These are phyloP conservation scores for Laguncularia racemosa DNA, from an alignment of 345 rosid species.

Conservation along the genomic window DNA sequence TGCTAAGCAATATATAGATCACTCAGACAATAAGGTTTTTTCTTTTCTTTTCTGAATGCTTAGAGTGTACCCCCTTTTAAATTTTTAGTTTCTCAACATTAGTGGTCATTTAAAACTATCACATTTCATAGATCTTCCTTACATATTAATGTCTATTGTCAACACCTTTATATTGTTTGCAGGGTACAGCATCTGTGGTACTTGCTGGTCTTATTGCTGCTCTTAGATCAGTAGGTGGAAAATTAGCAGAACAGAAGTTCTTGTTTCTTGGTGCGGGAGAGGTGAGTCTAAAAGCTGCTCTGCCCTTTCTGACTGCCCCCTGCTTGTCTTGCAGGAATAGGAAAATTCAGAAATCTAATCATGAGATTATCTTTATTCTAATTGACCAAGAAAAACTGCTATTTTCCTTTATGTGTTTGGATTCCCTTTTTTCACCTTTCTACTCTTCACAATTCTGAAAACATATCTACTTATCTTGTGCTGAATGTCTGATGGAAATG, in stretches of 20 bases:
- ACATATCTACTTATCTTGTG: too few relatives aligned
- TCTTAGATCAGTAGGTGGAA: conserved; percentile 56
- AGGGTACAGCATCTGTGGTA: conserved; percentile 98
- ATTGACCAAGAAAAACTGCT: too few relatives aligned
- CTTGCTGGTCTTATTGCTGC: conserved; percentile 82
- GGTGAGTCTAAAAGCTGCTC: conserved; percentile 28
- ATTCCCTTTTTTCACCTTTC: neutral
- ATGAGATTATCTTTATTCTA: neutral
- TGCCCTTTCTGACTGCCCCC: neutral
- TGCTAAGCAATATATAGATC: too few relatives aligned
- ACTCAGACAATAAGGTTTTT: too few relatives aligned
- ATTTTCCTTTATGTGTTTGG: too few relatives aligned
- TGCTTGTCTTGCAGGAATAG: too few relatives aligned
- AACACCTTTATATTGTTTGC: conserved; percentile 8
- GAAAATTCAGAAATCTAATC: neutral
- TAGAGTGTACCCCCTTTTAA: too few relatives aligned
- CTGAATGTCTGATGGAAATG: too few relatives aligned
- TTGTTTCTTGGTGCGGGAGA: conserved; percentile 97
- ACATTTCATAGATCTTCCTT: too few relatives aligned
- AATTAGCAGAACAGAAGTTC: conserved; percentile 70
- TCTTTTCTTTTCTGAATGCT: too few relatives aligned
- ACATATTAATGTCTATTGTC: neutral
- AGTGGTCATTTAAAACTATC: too few relatives aligned
- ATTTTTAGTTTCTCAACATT: too few relatives aligned
- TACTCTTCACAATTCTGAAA: neutral